Evolutionary conservation across 202 grass and related monocot species (phyloP).

Genomic region (Schoenoplectus tabernaemontani): DNA sequence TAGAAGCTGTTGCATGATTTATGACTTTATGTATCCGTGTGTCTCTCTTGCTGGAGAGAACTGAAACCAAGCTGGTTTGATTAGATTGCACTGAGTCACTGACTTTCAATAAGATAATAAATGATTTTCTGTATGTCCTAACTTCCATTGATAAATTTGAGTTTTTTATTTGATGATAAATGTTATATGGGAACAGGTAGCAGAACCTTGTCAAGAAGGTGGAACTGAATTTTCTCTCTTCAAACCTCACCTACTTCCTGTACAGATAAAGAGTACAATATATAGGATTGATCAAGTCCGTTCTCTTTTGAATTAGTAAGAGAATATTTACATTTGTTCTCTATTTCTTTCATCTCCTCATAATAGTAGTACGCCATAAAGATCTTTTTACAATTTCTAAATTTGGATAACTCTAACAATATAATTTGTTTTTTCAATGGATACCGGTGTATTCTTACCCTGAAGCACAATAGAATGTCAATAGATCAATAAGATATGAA

Average conservation of each 20-base stretch:
- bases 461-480: too few relatives aligned
- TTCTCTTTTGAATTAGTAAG: too few relatives aligned
- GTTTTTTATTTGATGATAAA: background rate
- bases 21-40: background rate
- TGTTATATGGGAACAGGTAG: background rate
- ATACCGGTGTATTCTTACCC: too few relatives aligned
- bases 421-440: too few relatives aligned
- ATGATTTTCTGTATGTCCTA: background rate
- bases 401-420: too few relatives aligned
- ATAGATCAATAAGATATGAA: background rate
- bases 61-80: background rate
- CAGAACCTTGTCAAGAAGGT: background rate
- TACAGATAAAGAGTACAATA: background rate
- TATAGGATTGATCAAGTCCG: background rate
- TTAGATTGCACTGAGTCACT: too few relatives aligned
- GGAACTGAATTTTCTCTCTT: background rate
- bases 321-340: too few relatives aligned
- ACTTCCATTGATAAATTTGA: background rate
- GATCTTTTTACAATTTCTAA: too few relatives aligned
- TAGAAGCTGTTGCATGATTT: too few relatives aligned
- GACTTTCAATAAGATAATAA: too few relatives aligned
- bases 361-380: too few relatives aligned
- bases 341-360: too few relatives aligned
- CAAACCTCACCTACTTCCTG: constrained; percentile 1
- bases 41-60: background rate